Conservation (phyloP, 495 filamentous ascomycete genomes). For the Penicillium chermesinum region DNA sequence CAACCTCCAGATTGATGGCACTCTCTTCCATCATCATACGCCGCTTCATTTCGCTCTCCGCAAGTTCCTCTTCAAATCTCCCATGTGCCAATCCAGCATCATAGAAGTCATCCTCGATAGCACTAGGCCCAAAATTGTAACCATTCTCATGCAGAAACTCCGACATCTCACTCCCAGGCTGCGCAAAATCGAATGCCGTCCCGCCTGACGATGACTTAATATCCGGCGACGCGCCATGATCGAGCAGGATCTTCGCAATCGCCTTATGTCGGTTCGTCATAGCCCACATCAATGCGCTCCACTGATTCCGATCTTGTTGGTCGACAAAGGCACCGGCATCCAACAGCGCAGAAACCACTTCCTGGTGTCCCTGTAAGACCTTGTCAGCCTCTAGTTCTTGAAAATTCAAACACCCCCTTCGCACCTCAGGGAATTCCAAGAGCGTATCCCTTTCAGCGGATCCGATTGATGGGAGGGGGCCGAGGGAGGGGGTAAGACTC, state of each 20-base stretch:
- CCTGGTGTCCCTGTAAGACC: constrained; percentile 71
- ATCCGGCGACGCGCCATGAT: constrained; percentile 91
- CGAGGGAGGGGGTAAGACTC: too few species aligned
- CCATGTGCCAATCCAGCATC: constrained; percentile 88
- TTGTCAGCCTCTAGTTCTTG: constrained; percentile 6
- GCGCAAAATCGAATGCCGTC: constrained; percentile 94
- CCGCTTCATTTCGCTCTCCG: constrained; percentile 90
- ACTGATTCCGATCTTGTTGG: constrained; percentile 89
- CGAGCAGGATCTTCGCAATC: constrained; percentile 85
- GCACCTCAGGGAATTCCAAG: not conserved
- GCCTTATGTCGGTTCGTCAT: constrained; percentile 98
- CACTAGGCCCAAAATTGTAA: constrained; percentile 79
- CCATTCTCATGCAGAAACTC: constrained; percentile 91
- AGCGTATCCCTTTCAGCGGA: too few species aligned
- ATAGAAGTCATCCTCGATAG: constrained; percentile 95
- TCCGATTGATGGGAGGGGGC: too few species aligned
- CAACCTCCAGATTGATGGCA: constrained; percentile 93
- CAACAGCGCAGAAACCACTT: constrained; percentile 78
- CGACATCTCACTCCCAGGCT: constrained; percentile 92
- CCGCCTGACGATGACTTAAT: constrained; percentile 89
- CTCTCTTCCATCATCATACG: constrained; percentile 99
- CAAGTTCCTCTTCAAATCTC: constrained; percentile 93
- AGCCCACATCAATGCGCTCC: constrained; percentile 99
- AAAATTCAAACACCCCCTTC: not conserved
- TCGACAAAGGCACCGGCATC: constrained; percentile 88